phyloP scores from a whole-genome alignment of 2,329 filamentous ascomycete genomes.

The Colletotrichum sp. region DNA sequence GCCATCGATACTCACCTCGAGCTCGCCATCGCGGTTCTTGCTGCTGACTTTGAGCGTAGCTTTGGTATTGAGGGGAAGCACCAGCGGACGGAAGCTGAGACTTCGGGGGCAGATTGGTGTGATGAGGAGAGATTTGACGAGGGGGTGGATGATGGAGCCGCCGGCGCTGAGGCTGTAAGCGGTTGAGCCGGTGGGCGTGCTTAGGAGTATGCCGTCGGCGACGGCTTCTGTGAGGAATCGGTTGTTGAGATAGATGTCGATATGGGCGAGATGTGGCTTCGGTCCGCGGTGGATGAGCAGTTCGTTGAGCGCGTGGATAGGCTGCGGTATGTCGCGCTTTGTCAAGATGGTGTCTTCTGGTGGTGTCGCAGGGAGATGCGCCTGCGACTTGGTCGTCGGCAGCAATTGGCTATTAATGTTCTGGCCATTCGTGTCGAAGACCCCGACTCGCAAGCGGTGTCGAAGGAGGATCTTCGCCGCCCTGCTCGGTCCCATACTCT shows the following conservation, averaged over 20 bases:
- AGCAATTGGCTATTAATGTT: constrained; percentile 60
- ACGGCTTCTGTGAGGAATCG: constrained; percentile 92
- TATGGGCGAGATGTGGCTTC: constrained; percentile 87
- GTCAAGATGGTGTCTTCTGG: constrained; percentile 19
- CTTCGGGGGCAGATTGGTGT: constrained; percentile 95
- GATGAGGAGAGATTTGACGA: constrained; percentile 86
- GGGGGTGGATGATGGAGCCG: constrained; percentile 91
- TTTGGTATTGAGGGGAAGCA: constrained; percentile 84
- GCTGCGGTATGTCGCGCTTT: constrained; percentile 33
- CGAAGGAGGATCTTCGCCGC: constrained; percentile 84
- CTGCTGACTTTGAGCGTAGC: constrained; percentile 83
- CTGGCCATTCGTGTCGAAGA: constrained; percentile 74
- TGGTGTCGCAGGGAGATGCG: constrained; percentile 31
- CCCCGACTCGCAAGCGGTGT: constrained; percentile 84
- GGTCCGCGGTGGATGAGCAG: constrained; percentile 91
- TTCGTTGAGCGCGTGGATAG: constrained; percentile 85
- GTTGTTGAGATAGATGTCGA: constrained; percentile 89
- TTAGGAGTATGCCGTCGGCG: constrained; percentile 93
- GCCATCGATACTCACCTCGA: constrained; percentile 83
- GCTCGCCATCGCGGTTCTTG: constrained; percentile 76
- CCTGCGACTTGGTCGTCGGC: constrained; percentile 46
- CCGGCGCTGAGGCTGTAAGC: constrained; percentile 95
- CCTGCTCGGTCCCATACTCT: constrained; percentile 78
- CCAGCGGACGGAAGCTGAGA: constrained; percentile 88
- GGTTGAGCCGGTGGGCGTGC: constrained; percentile 92